Evolutionary conservation across 1,139 yeast species (phyloP), one percentile per base, ranked within the genome.

Genomic region (Starmera stellimalicola): DNA sequence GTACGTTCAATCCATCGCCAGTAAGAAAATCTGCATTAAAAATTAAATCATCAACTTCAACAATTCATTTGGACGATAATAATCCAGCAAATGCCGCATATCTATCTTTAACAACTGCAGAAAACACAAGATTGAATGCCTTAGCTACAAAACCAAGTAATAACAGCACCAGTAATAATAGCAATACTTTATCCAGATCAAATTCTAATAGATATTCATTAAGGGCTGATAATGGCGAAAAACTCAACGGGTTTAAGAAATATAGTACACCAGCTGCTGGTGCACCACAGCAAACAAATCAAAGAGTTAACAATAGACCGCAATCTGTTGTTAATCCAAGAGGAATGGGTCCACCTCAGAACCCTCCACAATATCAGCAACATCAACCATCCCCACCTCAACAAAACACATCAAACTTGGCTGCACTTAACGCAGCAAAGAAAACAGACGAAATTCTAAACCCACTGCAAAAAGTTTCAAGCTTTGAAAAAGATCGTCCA

Each of bases 81-180:
- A 38, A 54, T 69, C 69, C 79, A 4, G 80, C 81, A 0, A 69
- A 62, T 32, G 71, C 69, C 41, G 87, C 81, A 0, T 78, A 79
- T 45, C 53, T 78, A 32, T 75, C 84, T 0, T 57, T 78, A 35
- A 69, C 87, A 1, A 80, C 93, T 0, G 87, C 88, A 1, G 87
- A 80, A 50, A 80, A 80, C 52, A 80, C 93, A 0, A 65, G 87
- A 39, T 50, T 78, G 37, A 80, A 80, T 53, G 79, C 87, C 1
- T 70, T 73, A 51, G 10, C 24, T 11, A 12, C 24, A 11, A 11
- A 11, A 22, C 10, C 24, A 22, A 25, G 22, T 7, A 52, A 73
- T 31, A 65, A 77, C 6, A 51, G 70, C 1, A 54, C 64, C 4
- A 43, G 39, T 11, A 36, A 37, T 23, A 20, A 43, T 1, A 30